These are phyloP conservation scores for Apiotrichum sp. DNA, from an alignment of 1,284 basidiomycete species.

Conservation along the genomic window DNA sequence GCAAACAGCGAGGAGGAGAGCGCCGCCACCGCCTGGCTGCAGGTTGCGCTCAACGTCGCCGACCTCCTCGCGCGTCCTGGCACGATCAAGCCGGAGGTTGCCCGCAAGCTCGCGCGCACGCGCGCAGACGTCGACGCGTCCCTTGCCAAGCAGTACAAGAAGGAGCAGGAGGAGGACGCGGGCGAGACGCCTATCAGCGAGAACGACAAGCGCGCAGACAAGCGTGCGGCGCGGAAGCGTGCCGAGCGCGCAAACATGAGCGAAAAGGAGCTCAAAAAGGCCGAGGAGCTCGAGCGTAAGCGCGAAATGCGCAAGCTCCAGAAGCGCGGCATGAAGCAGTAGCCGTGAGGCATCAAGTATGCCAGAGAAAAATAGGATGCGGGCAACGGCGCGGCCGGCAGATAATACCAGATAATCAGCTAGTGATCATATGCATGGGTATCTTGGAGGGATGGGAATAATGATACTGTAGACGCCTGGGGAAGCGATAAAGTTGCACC, in stretches of 20 bases:
- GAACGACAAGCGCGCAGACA: slow-evolving; percentile 59
- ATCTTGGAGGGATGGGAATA: no score
- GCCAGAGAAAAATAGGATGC: neutral
- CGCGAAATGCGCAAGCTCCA: slow-evolving; percentile 37
- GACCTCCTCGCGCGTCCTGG: slow-evolving; percentile 57
- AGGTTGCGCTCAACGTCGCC: slow-evolving; percentile 64
- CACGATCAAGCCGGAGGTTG: slow-evolving; percentile 63
- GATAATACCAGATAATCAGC: no score
- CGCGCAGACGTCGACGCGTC: slow-evolving; percentile 61
- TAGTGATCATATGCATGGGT: no score
- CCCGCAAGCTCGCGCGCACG: slow-evolving; percentile 62
- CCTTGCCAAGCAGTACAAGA: slow-evolving; percentile 34
- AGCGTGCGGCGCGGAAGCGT: slow-evolving; percentile 64
- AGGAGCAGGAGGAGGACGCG: slow-evolving; percentile 63
- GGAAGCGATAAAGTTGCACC: no score
- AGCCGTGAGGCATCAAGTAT: neutral
- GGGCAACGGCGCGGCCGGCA: neutral
- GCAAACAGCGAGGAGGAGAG: slow-evolving; percentile 49
- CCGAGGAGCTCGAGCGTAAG: slow-evolving; percentile 41
- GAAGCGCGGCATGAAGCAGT: slow-evolving; percentile 3
- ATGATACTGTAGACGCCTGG: no score
- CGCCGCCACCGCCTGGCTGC: slow-evolving; percentile 58
- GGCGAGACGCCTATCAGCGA: slow-evolving; percentile 54
- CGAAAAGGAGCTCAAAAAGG: slow-evolving; percentile 77
- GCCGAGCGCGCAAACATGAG: slow-evolving; percentile 67